Evolutionary conservation across 139 green algal species (phyloP).

Genomic region (Auxenochlorella pyrenoidosa): DNA sequence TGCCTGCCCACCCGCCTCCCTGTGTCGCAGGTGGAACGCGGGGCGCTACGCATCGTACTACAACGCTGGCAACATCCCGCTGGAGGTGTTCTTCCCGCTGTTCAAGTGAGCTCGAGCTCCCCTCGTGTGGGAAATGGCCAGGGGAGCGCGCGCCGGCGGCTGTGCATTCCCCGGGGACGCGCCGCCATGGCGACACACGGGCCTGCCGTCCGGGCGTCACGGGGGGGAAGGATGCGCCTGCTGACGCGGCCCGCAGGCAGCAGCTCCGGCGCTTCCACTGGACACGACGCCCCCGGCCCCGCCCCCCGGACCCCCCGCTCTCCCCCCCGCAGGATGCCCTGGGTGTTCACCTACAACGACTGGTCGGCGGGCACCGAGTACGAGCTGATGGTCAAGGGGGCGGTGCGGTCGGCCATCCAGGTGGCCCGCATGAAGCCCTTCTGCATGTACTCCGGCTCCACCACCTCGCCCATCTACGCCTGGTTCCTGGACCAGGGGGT

Average conservation of each 20-base stretch:
- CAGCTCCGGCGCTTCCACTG: no score
- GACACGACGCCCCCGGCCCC: no score
- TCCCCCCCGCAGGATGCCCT: conserved; percentile 24
- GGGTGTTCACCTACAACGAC: conserved; percentile 37
- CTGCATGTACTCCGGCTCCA: conserved; percentile 26
- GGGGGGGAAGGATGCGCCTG: no score
- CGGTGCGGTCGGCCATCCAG: conserved; percentile 4
- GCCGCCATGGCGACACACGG: no score
- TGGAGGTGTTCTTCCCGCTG: conserved; percentile 27
- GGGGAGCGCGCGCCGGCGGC: no score
- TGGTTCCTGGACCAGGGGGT: conserved; percentile 12
- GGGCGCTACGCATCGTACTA: conserved; percentile 17
- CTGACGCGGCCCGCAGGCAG: no score
- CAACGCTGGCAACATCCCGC: conserved; percentile 31
- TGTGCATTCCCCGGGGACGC: no score
- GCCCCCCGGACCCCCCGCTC: no score
- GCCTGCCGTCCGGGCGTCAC: no score
- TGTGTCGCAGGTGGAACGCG: no score
- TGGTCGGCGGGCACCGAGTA: conserved; percentile 30
- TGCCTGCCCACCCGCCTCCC: no score
- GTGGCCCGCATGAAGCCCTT: conserved; percentile 25
- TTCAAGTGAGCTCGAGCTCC: not conserved
- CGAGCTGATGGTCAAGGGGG: conserved; percentile 24
- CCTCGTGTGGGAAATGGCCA: no score
- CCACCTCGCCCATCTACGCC: not conserved